A percentile compares a stretch with the other conserved stretches of the same genome.
Evolutionary conservation across 2,329 filamentous ascomycete genomes (phyloP).

Genomic region (Aspergillus flavus): DNA sequence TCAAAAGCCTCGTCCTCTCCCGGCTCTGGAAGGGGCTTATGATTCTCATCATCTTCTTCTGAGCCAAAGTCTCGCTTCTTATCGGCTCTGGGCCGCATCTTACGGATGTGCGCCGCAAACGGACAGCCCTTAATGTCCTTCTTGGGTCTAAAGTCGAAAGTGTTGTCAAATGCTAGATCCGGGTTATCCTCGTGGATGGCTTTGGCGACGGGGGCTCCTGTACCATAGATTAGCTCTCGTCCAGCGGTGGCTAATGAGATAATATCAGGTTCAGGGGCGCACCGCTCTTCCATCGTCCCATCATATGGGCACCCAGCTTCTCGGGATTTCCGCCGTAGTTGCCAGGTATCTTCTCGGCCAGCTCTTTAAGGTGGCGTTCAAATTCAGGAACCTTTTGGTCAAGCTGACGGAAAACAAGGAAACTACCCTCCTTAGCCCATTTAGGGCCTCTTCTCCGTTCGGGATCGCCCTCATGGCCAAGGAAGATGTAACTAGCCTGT

Average conservation of each 20-base stretch:
- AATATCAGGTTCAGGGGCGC: not conserved
- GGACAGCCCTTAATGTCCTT: conserved; percentile 43
- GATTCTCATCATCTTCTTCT: conserved; percentile 12
- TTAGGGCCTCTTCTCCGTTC: conserved; percentile 27
- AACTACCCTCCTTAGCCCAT: conserved; percentile 50
- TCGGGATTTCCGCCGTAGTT: conserved; percentile 1
- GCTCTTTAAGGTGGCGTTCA: conserved; percentile 40
- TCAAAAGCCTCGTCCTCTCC: not conserved
- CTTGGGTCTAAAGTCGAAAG: conserved; percentile 41
- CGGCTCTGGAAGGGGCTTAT: conserved; percentile 4
- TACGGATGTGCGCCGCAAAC: conserved; percentile 52
- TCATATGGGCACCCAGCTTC: conserved; percentile 46
- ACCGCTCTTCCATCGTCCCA: conserved; percentile 50
- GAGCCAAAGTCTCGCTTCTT: conserved; percentile 10
- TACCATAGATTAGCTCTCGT: not conserved
- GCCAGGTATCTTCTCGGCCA: not conserved
- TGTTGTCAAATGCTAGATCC: conserved; percentile 37
- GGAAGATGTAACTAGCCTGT: conserved; percentile 28
- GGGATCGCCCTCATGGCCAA: conserved; percentile 26
- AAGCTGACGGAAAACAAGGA: conserved; percentile 49
- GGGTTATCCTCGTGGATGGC: conserved; percentile 35
- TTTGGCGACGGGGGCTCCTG: conserved; percentile 39
- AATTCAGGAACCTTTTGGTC: conserved; percentile 50
- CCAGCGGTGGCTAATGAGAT: rapidly evolving
- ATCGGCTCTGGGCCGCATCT: conserved; percentile 50